Conservation (phyloP, 1,139 yeast species). For the Candida sp. region DNA sequence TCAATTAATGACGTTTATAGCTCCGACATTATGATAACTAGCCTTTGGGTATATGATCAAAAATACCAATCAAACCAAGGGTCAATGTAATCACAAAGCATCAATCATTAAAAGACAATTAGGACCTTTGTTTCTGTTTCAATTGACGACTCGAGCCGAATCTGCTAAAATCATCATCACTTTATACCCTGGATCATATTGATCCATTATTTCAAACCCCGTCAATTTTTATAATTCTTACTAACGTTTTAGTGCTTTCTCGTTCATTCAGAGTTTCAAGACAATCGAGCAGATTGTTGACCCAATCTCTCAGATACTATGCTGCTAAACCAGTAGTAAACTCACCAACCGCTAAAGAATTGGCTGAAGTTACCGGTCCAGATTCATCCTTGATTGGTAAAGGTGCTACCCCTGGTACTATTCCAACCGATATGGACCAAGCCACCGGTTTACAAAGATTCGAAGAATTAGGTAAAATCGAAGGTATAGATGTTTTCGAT, state of each 20-base stretch:
- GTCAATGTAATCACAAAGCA: too few species aligned
- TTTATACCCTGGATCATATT: too few species aligned
- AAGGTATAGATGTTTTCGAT: constrained; percentile 96
- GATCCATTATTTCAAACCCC: background rate
- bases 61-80: too few species aligned
- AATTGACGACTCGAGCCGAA: too few species aligned
- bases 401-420: constrained; percentile 79
- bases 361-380: constrained; percentile 79
- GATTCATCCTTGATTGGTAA: constrained; percentile 78
- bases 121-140: too few species aligned
- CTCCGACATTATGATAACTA: too few species aligned
- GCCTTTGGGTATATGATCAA: too few species aligned
- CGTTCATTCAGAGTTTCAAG: constrained; percentile 40
- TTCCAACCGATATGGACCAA: constrained; percentile 94
- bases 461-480: constrained; percentile 90
- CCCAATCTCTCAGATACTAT: constrained; percentile 27
- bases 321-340: constrained; percentile 1
- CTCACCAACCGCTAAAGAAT: constrained; percentile 52
- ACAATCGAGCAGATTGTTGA: constrained; percentile 37
- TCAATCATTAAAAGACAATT: too few species aligned
- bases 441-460: constrained; percentile 98
- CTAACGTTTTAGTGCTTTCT: constrained; percentile 35
- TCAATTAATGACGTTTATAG: too few species aligned
- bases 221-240: too few species aligned
- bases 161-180: too few species aligned